Base-by-base conservation (phyloP, 202 grass and related monocot genomes). In the Schoenoplectus triqueter region DNA sequence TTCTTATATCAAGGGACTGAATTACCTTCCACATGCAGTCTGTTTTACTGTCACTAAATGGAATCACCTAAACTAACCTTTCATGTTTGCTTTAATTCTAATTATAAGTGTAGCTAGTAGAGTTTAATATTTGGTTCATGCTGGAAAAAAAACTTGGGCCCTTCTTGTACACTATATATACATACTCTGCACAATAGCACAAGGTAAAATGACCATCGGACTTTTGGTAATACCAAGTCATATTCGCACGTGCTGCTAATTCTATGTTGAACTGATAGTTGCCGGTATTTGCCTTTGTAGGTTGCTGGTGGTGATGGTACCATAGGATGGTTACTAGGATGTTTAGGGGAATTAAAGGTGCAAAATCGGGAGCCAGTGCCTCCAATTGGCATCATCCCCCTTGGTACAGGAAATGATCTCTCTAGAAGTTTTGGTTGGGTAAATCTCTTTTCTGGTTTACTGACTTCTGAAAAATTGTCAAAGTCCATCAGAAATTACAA, bases 321-420 rank as follows among this genome's bases (percentile, higher is more conserved):
- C 69, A 82, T 95, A 82, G 96, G 95, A 79, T 98, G 93, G 96
- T 86, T 95, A 57, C 83, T 98, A 86, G 96, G 90, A 80, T 88
- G 93, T 80, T 88, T 95, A 86, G 96, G 90, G 73, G 88, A 98
- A 50, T 83, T 95, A 82, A 90, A 91, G 64, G 82, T 91, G 85
- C 91, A 94, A 84, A 94, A 85, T 80, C 92, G 92, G 87, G 87
- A 85, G 49, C 96, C 93, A 46, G 86, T 95, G 81, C 96, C 91
- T 85, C 93, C 96, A 62, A 84, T 92, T 73, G 88, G 79, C 73
- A 89, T 98, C 52, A 98, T 98, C 87, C 96, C 96, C 66, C 96
- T 98, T 80, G 96, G 95, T 87, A 98, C 93, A 21, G 93, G 95
- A 92, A 98, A 98, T 90, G 93, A 98, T 87, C 91, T 98, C 59